Percentiles rank a stretch among this genome's conserved stretches.
Conservation (phyloP, 129 eudicot species). For the Flaveria sonorensis region DNA sequence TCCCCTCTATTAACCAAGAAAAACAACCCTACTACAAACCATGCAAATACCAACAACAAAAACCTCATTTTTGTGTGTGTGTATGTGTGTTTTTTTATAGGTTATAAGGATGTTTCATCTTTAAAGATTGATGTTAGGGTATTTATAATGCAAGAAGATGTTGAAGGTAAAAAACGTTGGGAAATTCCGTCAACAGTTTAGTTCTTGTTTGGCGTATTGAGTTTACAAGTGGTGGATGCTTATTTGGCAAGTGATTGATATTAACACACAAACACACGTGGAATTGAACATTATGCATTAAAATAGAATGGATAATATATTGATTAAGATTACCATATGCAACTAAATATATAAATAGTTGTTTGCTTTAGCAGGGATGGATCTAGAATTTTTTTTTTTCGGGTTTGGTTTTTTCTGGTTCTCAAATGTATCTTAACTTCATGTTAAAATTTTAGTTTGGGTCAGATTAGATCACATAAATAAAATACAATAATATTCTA, state of each 20-base stretch:
- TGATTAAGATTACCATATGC: background rate
- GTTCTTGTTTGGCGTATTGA: conserved; percentile 10
- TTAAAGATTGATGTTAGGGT: background rate
- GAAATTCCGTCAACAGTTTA: conserved; percentile 17
- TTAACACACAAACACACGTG: conserved; percentile 4
- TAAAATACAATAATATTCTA: too few species aligned
- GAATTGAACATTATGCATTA: background rate
- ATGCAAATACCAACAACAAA: conserved; percentile 18
- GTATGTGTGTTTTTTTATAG: background rate
- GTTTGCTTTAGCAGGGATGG: too few species aligned
- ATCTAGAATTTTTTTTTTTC: too few species aligned
- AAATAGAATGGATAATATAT: background rate
- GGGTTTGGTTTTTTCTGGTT: too few species aligned
- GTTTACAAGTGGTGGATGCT: conserved; percentile 18
- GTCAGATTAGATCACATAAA: too few species aligned
- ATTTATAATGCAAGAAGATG: conserved; percentile 4
- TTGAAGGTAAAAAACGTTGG: conserved; percentile 6
- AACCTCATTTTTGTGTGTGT: conserved; percentile 22
- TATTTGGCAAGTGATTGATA: conserved; percentile 15
- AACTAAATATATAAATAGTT: too few species aligned
- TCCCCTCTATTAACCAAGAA: conserved; percentile 28
- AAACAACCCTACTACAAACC: conserved; percentile 38
- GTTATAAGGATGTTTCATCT: conserved; percentile 9
- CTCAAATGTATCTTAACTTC: too few species aligned
- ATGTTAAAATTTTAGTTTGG: too few species aligned